These are phyloP conservation scores for Exophiala aquamarina DNA, from an alignment of 2,329 filamentous ascomycete species.

Conservation along the genomic window DNA sequence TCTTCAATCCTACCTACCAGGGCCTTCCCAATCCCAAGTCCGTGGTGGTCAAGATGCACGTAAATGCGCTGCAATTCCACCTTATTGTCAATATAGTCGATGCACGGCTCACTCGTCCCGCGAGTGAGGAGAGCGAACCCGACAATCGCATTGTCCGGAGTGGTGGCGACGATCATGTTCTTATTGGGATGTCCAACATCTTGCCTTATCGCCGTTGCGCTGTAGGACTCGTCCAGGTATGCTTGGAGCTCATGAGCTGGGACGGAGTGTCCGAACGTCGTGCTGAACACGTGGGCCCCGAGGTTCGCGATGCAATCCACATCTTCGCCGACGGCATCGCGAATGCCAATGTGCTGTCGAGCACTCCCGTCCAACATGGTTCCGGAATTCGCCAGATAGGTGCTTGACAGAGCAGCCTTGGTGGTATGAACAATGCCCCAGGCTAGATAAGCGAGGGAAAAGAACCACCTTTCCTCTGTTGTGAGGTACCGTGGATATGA, in stretches of 20 bases:
- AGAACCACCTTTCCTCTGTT: no score
- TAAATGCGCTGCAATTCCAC: conserved; percentile 49
- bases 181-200: conserved; percentile 31
- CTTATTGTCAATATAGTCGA: conserved; percentile 31
- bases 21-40: conserved; percentile 39
- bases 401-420: no score
- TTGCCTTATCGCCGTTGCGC: conserved; percentile 23
- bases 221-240: conserved; percentile 43
- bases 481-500: no score
- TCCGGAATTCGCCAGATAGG: no score
- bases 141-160: conserved; percentile 28
- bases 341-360: conserved; percentile 23
- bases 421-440: no score
- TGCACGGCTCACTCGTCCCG: conserved; percentile 40
- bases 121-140: conserved; percentile 46
- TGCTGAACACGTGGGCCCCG: conserved; percentile 38
- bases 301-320: conserved; percentile 34
- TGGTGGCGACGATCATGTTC: conserved; percentile 32
- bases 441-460: no score
- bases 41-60: conserved; percentile 37
- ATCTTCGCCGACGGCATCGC: conserved; percentile 32
- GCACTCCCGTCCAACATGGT: no score
- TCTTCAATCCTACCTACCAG: conserved; percentile 33
- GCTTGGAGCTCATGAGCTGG: conserved; percentile 37
- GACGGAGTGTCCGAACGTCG: conserved; percentile 46